Conservation (phyloP, 805 yeast genomes). For the Lachancea sp. region DNA sequence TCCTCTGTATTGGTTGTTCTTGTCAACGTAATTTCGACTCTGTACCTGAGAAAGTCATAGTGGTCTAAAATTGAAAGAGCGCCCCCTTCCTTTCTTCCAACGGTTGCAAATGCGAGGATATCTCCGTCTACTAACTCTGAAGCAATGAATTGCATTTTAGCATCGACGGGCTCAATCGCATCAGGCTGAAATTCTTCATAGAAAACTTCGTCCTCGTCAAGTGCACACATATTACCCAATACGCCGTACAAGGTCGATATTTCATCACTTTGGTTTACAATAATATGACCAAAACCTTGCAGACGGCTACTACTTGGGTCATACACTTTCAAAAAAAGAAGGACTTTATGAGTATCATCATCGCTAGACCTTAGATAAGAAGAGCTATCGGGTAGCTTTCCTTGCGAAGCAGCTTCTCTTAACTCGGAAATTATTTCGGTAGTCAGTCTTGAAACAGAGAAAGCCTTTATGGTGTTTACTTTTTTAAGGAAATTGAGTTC, state of each 20-base stretch:
- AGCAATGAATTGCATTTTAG: constrained; percentile 41
- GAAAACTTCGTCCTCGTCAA: constrained; percentile 35
- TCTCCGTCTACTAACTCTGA: constrained; percentile 65
- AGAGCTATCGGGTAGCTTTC: constrained; percentile 1
- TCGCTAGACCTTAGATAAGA: constrained; percentile 1
- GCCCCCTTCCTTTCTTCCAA: constrained; percentile 19
- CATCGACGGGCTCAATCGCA: constrained; percentile 41
- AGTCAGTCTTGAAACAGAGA: constrained; percentile 3
- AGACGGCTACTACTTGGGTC: constrained; percentile 49
- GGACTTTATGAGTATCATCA: constrained; percentile 2
- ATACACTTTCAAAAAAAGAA: constrained; percentile 58
- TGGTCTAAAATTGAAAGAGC: constrained; percentile 39
- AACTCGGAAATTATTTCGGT: constrained; percentile 1
- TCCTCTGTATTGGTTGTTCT: constrained; percentile 22
- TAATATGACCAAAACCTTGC: constrained; percentile 59
- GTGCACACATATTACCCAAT: constrained; percentile 21
- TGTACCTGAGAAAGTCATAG: constrained; percentile 50
- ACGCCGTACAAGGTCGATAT: constrained; percentile 34
- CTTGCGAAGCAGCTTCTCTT: constrained; percentile 2
- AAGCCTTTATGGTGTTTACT: not conserved
- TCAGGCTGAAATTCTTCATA: constrained; percentile 59
- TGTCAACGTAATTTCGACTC: constrained; percentile 51
- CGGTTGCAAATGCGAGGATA: constrained; percentile 39
- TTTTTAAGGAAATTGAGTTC: constrained; percentile 15
- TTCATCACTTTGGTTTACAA: constrained; percentile 43